Evolutionary conservation across 192 early-diverging fungal genomes (phyloP).

Genomic region (Coemansia sp.): DNA sequence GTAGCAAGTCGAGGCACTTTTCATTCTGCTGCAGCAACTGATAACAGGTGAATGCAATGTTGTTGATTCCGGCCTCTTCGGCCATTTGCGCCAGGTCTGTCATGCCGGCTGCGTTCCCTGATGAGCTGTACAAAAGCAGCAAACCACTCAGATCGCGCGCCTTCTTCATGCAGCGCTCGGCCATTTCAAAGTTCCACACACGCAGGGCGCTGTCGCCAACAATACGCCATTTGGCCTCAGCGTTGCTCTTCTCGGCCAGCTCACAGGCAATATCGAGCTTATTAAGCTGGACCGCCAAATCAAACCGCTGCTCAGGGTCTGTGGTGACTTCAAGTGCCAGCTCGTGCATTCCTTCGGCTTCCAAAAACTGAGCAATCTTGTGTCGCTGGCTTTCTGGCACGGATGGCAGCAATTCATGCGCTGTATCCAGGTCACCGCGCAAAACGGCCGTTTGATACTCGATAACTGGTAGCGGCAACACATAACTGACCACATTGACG

Average conservation of each 20-base stretch:
- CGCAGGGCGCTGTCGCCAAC: slow-evolving; percentile 87
- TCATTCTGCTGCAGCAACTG: slow-evolving; percentile 71
- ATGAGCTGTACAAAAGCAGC: slow-evolving; percentile 86
- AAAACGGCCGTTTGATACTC: slow-evolving; percentile 98
- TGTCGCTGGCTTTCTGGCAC: slow-evolving; percentile 86
- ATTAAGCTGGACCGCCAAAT: slow-evolving; percentile 85
- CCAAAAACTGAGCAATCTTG: slow-evolving; percentile 92
- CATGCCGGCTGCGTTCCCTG: slow-evolving; percentile 79
- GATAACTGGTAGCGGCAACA: slow-evolving; percentile 88
- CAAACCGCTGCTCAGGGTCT: slow-evolving; percentile 94
- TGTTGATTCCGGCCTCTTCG: slow-evolving; percentile 74
- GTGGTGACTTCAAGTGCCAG: slow-evolving; percentile 92
- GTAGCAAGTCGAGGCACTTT: slow-evolving; percentile 82
- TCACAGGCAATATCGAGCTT: slow-evolving; percentile 78
- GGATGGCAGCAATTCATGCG: slow-evolving; percentile 75
- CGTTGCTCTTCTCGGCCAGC: slow-evolving; percentile 82
- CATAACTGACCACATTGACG: slow-evolving; percentile 83
- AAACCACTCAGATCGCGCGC: slow-evolving; percentile 90
- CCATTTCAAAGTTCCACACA: slow-evolving; percentile 88
- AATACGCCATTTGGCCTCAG: slow-evolving; percentile 90
- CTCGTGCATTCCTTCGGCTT: slow-evolving; percentile 87
- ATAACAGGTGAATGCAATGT: slow-evolving; percentile 88
- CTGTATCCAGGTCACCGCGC: slow-evolving; percentile 85
- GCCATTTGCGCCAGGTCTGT: slow-evolving; percentile 63
- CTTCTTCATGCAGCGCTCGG: slow-evolving; percentile 83